Conservation (phyloP, 108 stramenopile genomes). For the Nannochloropsis gaditana region DNA sequence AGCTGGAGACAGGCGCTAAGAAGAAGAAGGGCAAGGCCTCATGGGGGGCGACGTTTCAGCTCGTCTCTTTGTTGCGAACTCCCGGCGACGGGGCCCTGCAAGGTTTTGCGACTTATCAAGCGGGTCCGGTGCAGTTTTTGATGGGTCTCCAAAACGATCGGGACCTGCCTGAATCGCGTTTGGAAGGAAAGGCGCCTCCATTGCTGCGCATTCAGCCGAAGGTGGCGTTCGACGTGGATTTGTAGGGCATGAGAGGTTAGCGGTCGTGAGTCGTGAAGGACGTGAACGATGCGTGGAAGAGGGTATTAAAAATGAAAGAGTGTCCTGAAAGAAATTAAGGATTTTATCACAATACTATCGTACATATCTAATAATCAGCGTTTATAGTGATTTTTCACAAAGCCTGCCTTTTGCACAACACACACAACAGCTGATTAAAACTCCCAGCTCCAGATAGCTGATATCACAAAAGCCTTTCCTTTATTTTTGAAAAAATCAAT, state of each 20-base stretch:
- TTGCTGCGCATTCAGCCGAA: neutral
- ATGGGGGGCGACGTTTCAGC: neutral
- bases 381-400: too few relatives aligned
- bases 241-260: neutral
- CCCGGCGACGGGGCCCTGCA: neutral
- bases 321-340: too few relatives aligned
- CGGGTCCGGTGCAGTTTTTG: neutral
- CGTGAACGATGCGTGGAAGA: too few relatives aligned
- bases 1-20: neutral
- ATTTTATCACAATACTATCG: too few relatives aligned
- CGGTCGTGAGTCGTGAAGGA: neutral
- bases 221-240: slow-evolving; percentile 19
- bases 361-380: too few relatives aligned
- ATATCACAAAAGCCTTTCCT: too few relatives aligned
- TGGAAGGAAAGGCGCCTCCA: neutral
- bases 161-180: slow-evolving; percentile 8
- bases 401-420: too few relatives aligned
- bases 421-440: too few relatives aligned
- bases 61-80: neutral
- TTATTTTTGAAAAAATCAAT: too few relatives aligned
- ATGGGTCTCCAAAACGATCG: neutral
- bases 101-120: neutral
- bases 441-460: too few relatives aligned
- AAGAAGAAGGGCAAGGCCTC: slow-evolving; percentile 13
- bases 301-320: too few relatives aligned